Evolutionary conservation across 805 yeast genomes (phyloP).

Genomic region (Candida dajiaensis): DNA sequence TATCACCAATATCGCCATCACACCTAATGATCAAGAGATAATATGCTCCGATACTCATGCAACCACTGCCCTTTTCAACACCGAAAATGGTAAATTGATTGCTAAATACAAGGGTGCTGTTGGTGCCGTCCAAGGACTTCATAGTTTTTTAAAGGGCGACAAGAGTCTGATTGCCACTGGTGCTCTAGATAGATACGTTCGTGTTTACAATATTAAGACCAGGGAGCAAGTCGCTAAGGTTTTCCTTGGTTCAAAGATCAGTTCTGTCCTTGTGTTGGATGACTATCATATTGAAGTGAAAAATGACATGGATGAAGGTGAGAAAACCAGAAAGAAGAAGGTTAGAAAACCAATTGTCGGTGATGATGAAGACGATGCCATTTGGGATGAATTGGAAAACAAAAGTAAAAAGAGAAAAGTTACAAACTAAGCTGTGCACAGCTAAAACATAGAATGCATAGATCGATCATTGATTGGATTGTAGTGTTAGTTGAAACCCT

Average conservation of each 20-base stretch:
- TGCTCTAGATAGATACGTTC: conserved; percentile 80
- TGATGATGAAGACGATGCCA: conserved; percentile 28
- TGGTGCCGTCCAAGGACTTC: conserved; percentile 50
- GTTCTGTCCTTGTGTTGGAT: conserved; percentile 44
- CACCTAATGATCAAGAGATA: conserved; percentile 33
- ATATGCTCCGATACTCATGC: conserved; percentile 70
- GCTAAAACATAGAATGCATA: background rate
- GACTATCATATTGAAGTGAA: conserved; percentile 34
- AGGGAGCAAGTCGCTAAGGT: conserved; percentile 63
- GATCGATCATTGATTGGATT: background rate
- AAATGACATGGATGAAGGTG: conserved; percentile 24
- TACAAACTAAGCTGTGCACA: conserved; percentile 1
- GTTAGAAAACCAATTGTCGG: conserved; percentile 31
- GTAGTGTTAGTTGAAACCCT: conserved; percentile 2
- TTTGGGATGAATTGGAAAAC: conserved; percentile 30
- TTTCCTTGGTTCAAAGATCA: conserved; percentile 68
- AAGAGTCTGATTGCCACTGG: conserved; percentile 59
- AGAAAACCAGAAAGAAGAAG: conserved; percentile 21
- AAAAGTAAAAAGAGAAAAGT: conserved; percentile 17
- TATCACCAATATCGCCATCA: conserved; percentile 31
- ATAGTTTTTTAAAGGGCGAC: conserved; percentile 20
- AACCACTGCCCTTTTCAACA: conserved; percentile 51
- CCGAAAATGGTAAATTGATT: conserved; percentile 43
- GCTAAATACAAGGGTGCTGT: conserved; percentile 77
- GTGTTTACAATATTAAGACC: conserved; percentile 61